Conservation (phyloP, 2,329 filamentous ascomycete genomes). For the Aureobasidium sp. region DNA sequence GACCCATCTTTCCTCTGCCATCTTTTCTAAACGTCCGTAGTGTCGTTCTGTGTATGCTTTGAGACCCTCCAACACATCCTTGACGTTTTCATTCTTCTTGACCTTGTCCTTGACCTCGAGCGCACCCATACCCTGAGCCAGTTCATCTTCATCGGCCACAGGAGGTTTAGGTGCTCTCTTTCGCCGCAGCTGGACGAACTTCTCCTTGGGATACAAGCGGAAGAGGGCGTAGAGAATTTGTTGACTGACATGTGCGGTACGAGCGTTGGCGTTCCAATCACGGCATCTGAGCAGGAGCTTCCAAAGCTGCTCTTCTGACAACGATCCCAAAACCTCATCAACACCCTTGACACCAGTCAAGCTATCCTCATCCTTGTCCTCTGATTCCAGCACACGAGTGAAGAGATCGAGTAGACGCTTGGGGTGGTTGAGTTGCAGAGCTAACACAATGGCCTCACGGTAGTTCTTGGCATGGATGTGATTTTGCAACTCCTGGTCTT, state of each 20-base stretch:
- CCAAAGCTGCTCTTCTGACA: conserved; percentile 82
- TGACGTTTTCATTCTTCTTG: conserved; percentile 55
- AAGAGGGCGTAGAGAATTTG: conserved; percentile 73
- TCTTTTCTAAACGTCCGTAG: conserved; percentile 79
- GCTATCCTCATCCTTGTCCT: conserved; percentile 52
- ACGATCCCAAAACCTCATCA: conserved; percentile 69
- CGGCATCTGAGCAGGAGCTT: conserved; percentile 70
- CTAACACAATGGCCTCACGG: conserved; percentile 84
- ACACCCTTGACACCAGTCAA: conserved; percentile 59
- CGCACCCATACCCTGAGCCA: conserved; percentile 24
- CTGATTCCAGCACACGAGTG: conserved; percentile 63
- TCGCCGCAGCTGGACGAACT: conserved; percentile 49
- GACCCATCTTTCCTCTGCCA: conserved; percentile 89
- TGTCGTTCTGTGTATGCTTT: conserved; percentile 88
- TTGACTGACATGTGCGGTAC: conserved; percentile 78
- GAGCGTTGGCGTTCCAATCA: conserved; percentile 96
- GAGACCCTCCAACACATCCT: conserved; percentile 80
- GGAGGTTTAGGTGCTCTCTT: conserved; percentile 18
- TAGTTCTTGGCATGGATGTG: conserved; percentile 83
- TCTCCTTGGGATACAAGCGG: conserved; percentile 68
- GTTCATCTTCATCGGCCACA: conserved; percentile 20
- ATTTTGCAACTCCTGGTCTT: conserved; percentile 90
- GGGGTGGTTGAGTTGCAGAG: conserved; percentile 89
- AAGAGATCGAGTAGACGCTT: conserved; percentile 79
- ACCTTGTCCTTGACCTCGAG: conserved; percentile 21